These are phyloP conservation scores for Talaromyces sp. DNA, from an alignment of 2,329 filamentous ascomycete species.

Conservation along the genomic window DNA sequence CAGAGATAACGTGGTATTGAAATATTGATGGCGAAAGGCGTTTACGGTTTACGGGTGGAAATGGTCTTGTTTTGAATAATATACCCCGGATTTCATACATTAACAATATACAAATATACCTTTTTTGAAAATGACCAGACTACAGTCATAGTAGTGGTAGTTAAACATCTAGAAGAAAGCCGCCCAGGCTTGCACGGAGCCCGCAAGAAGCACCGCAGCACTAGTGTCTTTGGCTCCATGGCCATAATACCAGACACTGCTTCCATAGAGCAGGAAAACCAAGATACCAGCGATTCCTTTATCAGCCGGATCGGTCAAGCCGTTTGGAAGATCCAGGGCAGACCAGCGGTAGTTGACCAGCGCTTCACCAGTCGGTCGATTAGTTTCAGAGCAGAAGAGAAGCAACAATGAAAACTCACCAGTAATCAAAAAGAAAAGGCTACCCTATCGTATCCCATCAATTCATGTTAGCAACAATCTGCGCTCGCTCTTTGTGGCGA, in stretches of 20 bases:
- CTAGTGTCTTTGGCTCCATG: conserved; percentile 20
- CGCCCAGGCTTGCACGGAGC: conserved; percentile 1
- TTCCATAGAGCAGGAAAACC: conserved; percentile 24
- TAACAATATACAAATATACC: not conserved
- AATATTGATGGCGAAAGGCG: not conserved
- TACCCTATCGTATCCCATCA: conserved; percentile 16
- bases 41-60: not conserved
- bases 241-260: conserved; percentile 27
- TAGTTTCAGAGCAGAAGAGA: not conserved
- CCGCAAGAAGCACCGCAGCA: not conserved
- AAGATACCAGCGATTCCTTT: conserved; percentile 24
- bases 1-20: not conserved
- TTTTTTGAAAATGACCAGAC: not conserved
- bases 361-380: conserved; percentile 9
- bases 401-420: too few species aligned
- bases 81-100: not conserved
- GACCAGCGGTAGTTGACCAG: conserved; percentile 27
- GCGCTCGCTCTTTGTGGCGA: not conserved
- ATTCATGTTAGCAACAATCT: not conserved
- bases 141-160: not conserved
- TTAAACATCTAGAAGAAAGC: not conserved
- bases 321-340: conserved; percentile 10
- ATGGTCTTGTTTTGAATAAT: conserved; percentile 8
- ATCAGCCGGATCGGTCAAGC: conserved; percentile 24
- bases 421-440: conserved; percentile 20